Percentiles rank a stretch among this genome's conserved stretches.
phyloP scores from a whole-genome alignment of 2,329 filamentous ascomycete species.

The Helotiales sp. region DNA sequence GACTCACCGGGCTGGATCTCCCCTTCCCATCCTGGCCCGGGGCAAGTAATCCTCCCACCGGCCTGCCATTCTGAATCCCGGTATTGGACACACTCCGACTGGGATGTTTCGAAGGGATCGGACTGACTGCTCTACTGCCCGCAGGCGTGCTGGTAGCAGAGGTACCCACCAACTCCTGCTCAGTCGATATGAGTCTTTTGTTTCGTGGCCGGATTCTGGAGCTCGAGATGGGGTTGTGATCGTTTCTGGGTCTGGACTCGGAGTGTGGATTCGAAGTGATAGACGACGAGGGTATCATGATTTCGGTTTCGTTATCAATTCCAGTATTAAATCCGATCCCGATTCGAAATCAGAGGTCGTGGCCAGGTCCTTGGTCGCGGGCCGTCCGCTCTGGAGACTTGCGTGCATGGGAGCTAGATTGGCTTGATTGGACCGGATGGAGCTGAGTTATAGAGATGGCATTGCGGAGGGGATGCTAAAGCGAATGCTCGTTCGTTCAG shows the following conservation, averaged over 20 bases:
- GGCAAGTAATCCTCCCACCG: conserved; percentile 29
- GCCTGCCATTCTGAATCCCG: conserved; percentile 7
- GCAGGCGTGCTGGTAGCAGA: conserved; percentile 43
- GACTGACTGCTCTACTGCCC: conserved; percentile 53
- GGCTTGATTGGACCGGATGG: not conserved
- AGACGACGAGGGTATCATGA: conserved; percentile 28
- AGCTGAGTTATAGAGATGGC: not conserved
- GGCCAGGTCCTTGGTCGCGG: conserved; percentile 13
- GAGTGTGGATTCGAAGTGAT: conserved; percentile 1
- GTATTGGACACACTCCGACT: conserved; percentile 28
- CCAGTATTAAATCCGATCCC: not conserved
- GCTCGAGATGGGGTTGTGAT: conserved; percentile 15
- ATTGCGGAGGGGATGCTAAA: not conserved
- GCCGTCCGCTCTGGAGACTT: conserved; percentile 30
- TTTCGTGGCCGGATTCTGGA: conserved; percentile 40
- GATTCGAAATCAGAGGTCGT: not conserved
- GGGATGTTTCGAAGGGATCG: conserved; percentile 53
- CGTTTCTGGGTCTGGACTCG: not conserved
- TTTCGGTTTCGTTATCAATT: conserved; percentile 5
- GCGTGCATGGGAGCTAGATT: conserved; percentile 33
- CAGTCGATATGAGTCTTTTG: conserved; percentile 38
- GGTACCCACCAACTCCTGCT: conserved; percentile 41
- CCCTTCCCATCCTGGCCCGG: conserved; percentile 19
- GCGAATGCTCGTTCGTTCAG: not conserved
- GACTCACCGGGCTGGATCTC: conserved; percentile 21